Base-by-base conservation (phyloP, 2,329 filamentous ascomycete genomes). In the Escovopsis weberi region DNA sequence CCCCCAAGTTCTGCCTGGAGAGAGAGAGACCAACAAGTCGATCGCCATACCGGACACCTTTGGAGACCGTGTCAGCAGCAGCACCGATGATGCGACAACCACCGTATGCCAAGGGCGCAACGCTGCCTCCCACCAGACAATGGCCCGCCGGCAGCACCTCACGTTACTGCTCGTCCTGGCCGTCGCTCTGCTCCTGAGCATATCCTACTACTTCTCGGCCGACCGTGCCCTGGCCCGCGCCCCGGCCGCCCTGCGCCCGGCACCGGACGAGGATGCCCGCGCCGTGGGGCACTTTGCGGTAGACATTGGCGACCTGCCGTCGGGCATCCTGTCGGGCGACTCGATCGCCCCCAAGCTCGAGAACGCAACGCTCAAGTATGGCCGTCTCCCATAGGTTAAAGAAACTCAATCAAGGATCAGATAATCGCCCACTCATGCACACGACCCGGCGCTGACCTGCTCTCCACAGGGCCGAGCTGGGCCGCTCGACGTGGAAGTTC, bases 281-380 rank as follows among this genome's bases (percentile, higher is more conserved):
- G 42, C 46, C 34, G 44, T 52, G 43, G 46, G 54, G 15, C 50
- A 54, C 32, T 62, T 63, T 49, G 45, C 46, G 15, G 49, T 67
- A 19, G 67, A 68, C 42, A 52, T 75, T 28, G 58, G 58, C 33
- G 50, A 57, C 28, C 50, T 75, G 26, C 62, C 73, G 1, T 59
- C 64, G 26, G 60, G 60, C 37, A 60, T 81, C 15, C 66, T 86
- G 19, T 68, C 70, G 15, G 83, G 82, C 43, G 76, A 76, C 43
- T 80, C 78, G 4, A 89, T 87, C 53, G 84, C 84, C 40, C 80
- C 83, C 1, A 87, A 85, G 62, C 67, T 91, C 42, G 85, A 84
- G 55, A 91, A 91, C 62, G 83, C 81, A 46, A 91, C 85, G 6
- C 67, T 77, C 42, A 91, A 89, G 79, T 82, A 66, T 40, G 69